Percentiles rank a stretch among this genome's conserved stretches.
Evolutionary conservation across 2,329 filamentous ascomycete genomes (phyloP).

Genomic region (Phoma sp.): DNA sequence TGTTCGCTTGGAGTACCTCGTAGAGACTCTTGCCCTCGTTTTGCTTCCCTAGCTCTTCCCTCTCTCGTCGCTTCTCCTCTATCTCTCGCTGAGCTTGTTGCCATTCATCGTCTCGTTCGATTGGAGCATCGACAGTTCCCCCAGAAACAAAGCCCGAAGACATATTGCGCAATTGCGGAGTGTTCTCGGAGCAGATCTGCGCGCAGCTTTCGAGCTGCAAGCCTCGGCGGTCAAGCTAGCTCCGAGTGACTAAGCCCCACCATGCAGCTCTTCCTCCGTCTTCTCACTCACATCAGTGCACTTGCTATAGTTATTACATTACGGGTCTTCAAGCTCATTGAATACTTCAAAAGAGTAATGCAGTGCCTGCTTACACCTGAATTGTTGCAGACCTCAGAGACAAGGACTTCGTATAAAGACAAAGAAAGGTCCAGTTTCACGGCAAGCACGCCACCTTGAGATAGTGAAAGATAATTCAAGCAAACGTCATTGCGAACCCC

Average conservation of each 20-base stretch:
- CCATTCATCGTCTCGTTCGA: conserved; percentile 63
- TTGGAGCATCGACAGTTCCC: conserved; percentile 53
- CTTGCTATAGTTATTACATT: too few species aligned
- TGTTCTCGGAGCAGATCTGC: not conserved
- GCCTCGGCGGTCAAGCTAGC: conserved; percentile 8
- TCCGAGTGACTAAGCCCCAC: conserved; percentile 10
- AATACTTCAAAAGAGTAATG: not conserved
- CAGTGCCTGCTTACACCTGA: not conserved
- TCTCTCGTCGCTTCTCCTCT: conserved; percentile 63
- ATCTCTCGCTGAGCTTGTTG: conserved; percentile 68
- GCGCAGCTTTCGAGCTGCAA: not conserved
- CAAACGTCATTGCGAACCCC: not conserved
- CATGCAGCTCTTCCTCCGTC: not conserved
- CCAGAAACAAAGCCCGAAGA: conserved; percentile 61
- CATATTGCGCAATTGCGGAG: conserved; percentile 23
- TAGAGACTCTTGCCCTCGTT: conserved; percentile 69
- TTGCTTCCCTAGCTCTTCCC: conserved; percentile 58
- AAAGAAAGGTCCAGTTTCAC: too few species aligned
- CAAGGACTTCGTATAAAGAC: too few species aligned
- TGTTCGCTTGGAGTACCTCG: conserved; percentile 80
- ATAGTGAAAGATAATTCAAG: not conserved
- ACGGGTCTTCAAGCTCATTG: not conserved
- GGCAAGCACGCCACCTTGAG: too few species aligned
- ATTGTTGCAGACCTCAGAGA: too few species aligned
- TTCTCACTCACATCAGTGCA: too few species aligned